Evolutionary conservation across 2,329 filamentous ascomycete genomes (phyloP).

Genomic region (Colletotrichum sp.): DNA sequence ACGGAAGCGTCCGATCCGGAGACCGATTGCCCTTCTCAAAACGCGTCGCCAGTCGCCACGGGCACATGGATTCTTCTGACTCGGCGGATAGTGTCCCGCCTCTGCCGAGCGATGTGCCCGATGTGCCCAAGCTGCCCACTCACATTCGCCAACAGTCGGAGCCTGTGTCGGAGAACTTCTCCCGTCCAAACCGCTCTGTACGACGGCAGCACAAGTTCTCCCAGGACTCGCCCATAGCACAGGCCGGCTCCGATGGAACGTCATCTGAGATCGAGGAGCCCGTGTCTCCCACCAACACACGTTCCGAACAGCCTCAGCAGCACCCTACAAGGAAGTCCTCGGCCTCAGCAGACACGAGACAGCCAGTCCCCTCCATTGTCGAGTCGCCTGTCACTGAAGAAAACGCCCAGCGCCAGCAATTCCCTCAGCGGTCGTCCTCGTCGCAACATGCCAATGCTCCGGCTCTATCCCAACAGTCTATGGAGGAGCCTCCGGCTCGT

Average conservation of each 20-base stretch:
- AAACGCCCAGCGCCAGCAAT: slow-evolving; percentile 35
- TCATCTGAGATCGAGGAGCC: slow-evolving; percentile 37
- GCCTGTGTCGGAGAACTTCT: slow-evolving; percentile 67
- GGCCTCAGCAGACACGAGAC: slow-evolving; percentile 29
- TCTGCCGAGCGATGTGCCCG: slow-evolving; percentile 50
- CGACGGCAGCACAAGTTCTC: slow-evolving; percentile 55
- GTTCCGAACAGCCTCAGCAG: slow-evolving; percentile 34
- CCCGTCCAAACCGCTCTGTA: slow-evolving; percentile 58
- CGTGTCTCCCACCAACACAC: slow-evolving; percentile 13
- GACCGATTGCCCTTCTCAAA: slow-evolving; percentile 79
- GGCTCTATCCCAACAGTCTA: slow-evolving; percentile 22
- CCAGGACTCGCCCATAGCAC: slow-evolving; percentile 54
- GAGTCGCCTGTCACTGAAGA: slow-evolving; percentile 66
- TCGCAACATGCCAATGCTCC: slow-evolving; percentile 24
- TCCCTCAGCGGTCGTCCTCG: slow-evolving; percentile 60
- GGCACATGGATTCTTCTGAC: slow-evolving; percentile 56
- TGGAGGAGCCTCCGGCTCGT: slow-evolving; percentile 51
- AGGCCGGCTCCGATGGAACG: slow-evolving; percentile 49
- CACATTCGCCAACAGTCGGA: slow-evolving; percentile 74
- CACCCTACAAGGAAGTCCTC: slow-evolving; percentile 39
- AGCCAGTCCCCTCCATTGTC: slow-evolving; percentile 62
- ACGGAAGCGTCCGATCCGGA: slow-evolving; percentile 82
- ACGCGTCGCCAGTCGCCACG: slow-evolving; percentile 66
- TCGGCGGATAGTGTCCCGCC: slow-evolving; percentile 25
- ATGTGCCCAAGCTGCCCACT: slow-evolving; percentile 54